These are phyloP conservation scores for Apiospora arundinis DNA, from an alignment of 2,329 filamentous ascomycete genomes.

Conservation along the genomic window DNA sequence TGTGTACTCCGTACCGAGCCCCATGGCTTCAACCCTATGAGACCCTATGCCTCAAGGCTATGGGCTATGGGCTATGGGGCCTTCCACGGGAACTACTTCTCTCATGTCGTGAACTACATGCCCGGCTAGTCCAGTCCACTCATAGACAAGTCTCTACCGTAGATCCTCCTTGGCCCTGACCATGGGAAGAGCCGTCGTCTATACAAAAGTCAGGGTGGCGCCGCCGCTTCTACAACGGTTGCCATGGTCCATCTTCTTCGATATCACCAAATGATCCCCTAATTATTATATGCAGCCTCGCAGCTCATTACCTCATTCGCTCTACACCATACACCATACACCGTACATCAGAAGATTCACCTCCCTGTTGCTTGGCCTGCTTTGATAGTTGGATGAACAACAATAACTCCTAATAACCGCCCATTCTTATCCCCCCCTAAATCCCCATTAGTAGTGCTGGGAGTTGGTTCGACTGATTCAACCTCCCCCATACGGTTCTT, in stretches of 20 bases:
- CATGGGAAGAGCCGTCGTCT: constrained; percentile 9
- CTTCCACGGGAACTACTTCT: constrained; percentile 9
- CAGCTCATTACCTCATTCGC: constrained; percentile 6
- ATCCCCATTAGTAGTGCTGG: not conserved
- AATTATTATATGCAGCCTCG: constrained; percentile 14
- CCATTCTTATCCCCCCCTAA: constrained; percentile 20
- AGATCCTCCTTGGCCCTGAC: not conserved
- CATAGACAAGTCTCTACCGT: not conserved
- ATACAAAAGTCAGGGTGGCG: constrained; percentile 21
- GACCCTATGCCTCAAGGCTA: no score
- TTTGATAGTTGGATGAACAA: constrained; percentile 19
- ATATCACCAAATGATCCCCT: constrained; percentile 2
- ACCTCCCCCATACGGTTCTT: not conserved
- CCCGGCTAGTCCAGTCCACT: not conserved
- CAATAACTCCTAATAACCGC: constrained; percentile 6
- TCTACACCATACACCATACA: constrained; percentile 17
- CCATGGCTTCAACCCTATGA: not conserved
- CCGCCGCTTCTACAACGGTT: constrained; percentile 7
- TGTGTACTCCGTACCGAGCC: not conserved
- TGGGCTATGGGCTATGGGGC: not conserved
- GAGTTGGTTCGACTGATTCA: not conserved
- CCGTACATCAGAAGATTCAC: not conserved
- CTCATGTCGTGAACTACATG: constrained; percentile 11
- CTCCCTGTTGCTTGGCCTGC: not conserved
- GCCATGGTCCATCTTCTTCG: constrained; percentile 5